Evolutionary conservation across 2,329 filamentous ascomycete genomes (phyloP), one percentile per base, ranked within the genome.

Genomic region (Paraconiothyrium sp.): DNA sequence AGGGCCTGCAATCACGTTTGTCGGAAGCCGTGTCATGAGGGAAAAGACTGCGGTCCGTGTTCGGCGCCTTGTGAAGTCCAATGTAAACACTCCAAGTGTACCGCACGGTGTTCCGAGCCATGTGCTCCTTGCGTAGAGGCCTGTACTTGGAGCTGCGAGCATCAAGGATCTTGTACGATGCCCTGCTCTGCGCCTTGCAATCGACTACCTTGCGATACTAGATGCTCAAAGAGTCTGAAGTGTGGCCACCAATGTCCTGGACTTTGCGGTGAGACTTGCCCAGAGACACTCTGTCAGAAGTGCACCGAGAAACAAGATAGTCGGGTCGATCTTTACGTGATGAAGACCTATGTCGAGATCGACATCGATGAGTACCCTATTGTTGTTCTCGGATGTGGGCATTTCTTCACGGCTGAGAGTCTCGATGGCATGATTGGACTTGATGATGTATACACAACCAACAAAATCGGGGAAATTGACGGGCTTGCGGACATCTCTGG

Each of bases 101-200:
- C 57, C 5, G 50, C 54, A 3, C 59, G 50, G 22, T 78, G 72
- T 54, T 64, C 77, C 61, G 72, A 79, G 64, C 57, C 78, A 52
- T 76, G 75, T 27, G 65, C 70, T 1, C 73, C 74, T 3, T 81
- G 79, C 41, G 49, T 70, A 2, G 71, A 78, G 34, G 58, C 51
- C 34, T 81, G 78, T 34, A 59, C 66, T 1, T 78, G 76, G 68
- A 50, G 62, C 9, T 81, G 79, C 50, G 66, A 69, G 27, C 79
- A 81, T 56, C 63, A 68, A 51, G 67, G 67, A 34, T 9, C 54
- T 5, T 81, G 79, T 50, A 68, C 67, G 0, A 75, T 79, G 66
- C 76, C 73, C 3, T 81, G 79, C 57, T 69, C 76, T 3, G 71
- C 69, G 2, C 74, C 74, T 0, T 78, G 73, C 50, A 68, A 72